Conservation (phyloP, 257 asterid species). For the Jaltomata sinuosa region DNA sequence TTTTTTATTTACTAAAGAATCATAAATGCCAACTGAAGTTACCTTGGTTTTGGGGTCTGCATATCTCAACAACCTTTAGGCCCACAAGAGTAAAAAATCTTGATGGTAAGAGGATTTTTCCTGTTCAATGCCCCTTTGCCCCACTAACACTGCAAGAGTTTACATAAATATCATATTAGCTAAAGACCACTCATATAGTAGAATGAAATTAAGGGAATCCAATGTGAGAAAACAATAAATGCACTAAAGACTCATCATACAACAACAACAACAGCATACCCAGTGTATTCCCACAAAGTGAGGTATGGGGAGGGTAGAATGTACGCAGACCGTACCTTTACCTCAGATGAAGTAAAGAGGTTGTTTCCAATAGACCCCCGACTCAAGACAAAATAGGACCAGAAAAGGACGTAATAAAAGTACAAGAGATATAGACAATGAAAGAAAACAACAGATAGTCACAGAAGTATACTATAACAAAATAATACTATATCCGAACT, state of each 20-base stretch:
- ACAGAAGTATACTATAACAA: too few relatives aligned
- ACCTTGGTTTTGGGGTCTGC: constrained; percentile 95
- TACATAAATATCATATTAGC: constrained; percentile 25
- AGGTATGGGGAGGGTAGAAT: too few relatives aligned
- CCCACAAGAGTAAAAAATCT: constrained; percentile 17
- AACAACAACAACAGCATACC: too few relatives aligned
- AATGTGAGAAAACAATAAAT: constrained; percentile 30
- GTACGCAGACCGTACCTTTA: too few relatives aligned
- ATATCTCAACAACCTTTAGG: constrained; percentile 35
- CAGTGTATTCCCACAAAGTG: too few relatives aligned
- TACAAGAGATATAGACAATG: too few relatives aligned
- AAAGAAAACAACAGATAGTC: too few relatives aligned
- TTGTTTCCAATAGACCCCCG: too few relatives aligned
- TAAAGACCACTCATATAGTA: constrained; percentile 11
- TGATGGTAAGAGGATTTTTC: not conserved
- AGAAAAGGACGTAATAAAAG: too few relatives aligned
- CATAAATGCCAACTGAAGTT: constrained; percentile 11
- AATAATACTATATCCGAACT: too few relatives aligned
- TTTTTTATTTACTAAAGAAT: not conserved
- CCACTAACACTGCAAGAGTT: constrained; percentile 47
- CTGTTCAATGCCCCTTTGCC: constrained; percentile 19
- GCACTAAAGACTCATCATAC: constrained; percentile 16
- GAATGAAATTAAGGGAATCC: constrained; percentile 35
- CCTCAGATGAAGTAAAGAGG: too few relatives aligned
- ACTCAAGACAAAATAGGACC: too few relatives aligned